These are phyloP conservation scores for Hortiboletus rubellus DNA, from an alignment of 1,284 basidiomycete species.

Conservation along the genomic window DNA sequence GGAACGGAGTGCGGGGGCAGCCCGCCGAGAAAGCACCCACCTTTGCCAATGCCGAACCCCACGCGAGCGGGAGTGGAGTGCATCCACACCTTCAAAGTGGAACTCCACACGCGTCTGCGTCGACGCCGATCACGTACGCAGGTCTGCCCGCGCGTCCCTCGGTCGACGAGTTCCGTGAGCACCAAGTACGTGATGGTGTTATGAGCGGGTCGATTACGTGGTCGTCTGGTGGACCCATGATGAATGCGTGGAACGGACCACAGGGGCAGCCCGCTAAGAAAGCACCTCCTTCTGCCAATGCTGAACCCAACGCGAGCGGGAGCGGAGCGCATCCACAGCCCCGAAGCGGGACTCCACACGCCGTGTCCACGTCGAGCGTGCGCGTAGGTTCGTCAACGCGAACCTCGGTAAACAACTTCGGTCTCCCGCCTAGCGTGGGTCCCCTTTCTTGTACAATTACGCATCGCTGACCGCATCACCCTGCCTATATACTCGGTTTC, in stretches of 20 bases:
- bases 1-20: conserved; percentile 5
- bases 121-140: conserved; percentile 3
- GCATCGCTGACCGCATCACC: background rate
- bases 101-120: conserved; percentile 6
- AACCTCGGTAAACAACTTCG: conserved; percentile 53
- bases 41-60: background rate
- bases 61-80: background rate
- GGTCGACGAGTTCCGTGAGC: conserved; percentile 50
- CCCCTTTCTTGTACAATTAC: background rate
- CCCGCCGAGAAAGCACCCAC: background rate
- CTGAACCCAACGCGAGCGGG: background rate
- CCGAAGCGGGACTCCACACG: conserved; percentile 4
- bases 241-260: background rate
- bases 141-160: conserved; percentile 30
- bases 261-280: background rate
- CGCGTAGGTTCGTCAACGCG: background rate
- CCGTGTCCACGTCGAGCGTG: conserved; percentile 11
- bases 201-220: background rate
- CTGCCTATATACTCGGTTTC: conserved; percentile 5
- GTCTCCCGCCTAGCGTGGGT: conserved; percentile 49
- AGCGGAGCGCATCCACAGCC: background rate
- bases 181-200: conserved; percentile 7
- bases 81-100: conserved; percentile 7
- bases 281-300: background rate
- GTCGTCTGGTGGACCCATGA: background rate